Base-by-base conservation (phyloP, 176 grass and related monocot genomes). In the Oryza australiensis region DNA sequence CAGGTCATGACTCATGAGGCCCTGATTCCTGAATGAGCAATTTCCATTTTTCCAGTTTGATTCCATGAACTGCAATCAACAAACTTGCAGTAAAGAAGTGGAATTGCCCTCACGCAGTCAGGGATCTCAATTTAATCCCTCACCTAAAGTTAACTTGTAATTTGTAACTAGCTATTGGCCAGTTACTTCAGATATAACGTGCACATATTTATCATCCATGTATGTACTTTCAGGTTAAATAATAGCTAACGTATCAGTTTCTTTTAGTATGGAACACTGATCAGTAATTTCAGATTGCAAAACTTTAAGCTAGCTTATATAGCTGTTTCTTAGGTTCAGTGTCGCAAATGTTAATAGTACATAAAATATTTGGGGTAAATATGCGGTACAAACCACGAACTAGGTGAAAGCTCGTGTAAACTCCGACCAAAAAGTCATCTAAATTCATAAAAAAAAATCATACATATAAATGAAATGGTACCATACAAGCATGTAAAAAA, bases 181-280 rank as follows among this genome's bases (percentile, higher is more conserved):
- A 40, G 66, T 69, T 69, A 40, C 34, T 23, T 69, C 66, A 13
- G 34, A 57, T 16, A 26, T 76, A 11, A 62, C 53, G 0, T 40
- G 33, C 13, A 7, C 38, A 27, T 62, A 41, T 40, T 33, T 40
- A 26, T 35, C 8, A 27, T 62, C 40, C 34, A 10, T 26, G 35
- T 41, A 6, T 77, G 55, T 55, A 55, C 6, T 74, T 76, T 41
- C 23, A 26, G 74, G 33, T 76, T 27, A 76, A 63, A 41, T 63
- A 33, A 53, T 76, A 16, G 33, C 13, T 62, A 23, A 40, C 24
- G 12, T 76, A 40, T 3, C 34, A 18, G 20, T 62, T 62, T 76
- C n/a, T 26, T 76, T 1, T 15, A 12, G 53, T 40, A 14, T 12
- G 5, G 10, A 51, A 34, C 3, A 7, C 12, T 12, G 18, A 51